Evolutionary conservation across 1,284 basidiomycete species (phyloP), one percentile per base, ranked within the genome.

Genomic region (Rhodotorula sp.): DNA sequence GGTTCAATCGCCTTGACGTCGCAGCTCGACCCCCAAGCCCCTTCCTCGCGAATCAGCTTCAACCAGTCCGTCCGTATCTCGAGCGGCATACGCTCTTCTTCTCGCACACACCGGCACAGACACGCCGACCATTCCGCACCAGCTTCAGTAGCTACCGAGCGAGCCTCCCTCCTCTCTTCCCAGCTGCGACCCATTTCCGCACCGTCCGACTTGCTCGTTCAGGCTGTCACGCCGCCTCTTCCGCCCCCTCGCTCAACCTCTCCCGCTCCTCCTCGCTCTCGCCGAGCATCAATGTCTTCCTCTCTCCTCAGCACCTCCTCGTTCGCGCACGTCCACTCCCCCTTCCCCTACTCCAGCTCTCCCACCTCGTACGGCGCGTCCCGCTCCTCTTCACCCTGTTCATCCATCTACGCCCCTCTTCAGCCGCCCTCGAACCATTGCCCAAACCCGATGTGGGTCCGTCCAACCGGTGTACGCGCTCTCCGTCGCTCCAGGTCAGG

Each of bases 331-430:
- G 37, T 64, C 59, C 44, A 56, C 54, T 52, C 50, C 10, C 62
- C 69, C 0, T 31, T 30, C 31, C 34, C 40, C n/a, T 40, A 64
- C 31, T 72, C 69, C 28, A 64, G 59, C 34, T 69, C 67, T 18
- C 70, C 67, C 9, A 47, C 62, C 40, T 72, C 70, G 31, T 66
- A 69, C 53, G 47, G 55, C 46, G 55, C 64, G 7, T 66, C 64
- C 0, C 67, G 70, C 4, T 69, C 67, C 8, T 72, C 70, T 0
- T 72, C 70, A 0, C 70, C 70, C 7, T 69, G 70, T 28, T 72
- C 70, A 1, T 72, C 70, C 11, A 67, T 72, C 59, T 72, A 72
- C 40, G 70, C 70, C 2, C 70, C 70, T 0, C 62, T 72, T 1
- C 70, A 72, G 34, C 67, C 70, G 2, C 62, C 70, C 1, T 65